phyloP scores from a whole-genome alignment of 75 land plant genomes.

The Chamaecyparis obtusa region DNA sequence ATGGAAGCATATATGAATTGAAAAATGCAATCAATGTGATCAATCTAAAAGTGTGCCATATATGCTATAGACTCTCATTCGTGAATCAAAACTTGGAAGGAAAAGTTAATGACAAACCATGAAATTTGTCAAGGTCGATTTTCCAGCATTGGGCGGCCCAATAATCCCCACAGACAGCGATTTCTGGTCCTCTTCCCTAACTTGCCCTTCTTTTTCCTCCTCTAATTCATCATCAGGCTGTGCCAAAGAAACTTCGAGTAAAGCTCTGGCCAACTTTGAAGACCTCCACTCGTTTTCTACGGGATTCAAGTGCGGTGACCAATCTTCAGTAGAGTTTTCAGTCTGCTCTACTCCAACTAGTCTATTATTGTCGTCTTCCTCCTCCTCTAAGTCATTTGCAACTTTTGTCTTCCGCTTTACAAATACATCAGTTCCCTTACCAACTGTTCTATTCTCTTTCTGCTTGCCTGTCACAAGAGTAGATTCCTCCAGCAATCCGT shows the following conservation, averaged over 20 bases:
- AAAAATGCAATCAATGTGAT: neutral
- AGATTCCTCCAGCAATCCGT: neutral
- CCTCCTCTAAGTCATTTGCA: neutral
- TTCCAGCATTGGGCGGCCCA: conserved; percentile 96
- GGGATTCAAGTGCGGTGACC: neutral
- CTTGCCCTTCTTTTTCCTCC: conserved; percentile 31
- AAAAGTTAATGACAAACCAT: conserved; percentile 48
- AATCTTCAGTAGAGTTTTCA: neutral
- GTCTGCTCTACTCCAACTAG: neutral
- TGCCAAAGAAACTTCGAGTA: conserved; percentile 53
- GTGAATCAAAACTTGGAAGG: neutral
- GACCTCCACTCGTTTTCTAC: conserved; percentile 31
- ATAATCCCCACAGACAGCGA: conserved; percentile 89
- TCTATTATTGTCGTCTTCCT: neutral
- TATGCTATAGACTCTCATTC: neutral
- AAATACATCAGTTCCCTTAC: neutral
- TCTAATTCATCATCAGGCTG: conserved; percentile 40
- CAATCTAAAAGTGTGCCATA: neutral
- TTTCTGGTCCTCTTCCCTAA: conserved; percentile 78
- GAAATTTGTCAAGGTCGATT: conserved; percentile 77
- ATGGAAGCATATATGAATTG: neutral
- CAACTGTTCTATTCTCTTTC: neutral
- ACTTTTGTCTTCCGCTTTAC: neutral
- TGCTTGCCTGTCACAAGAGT: neutral
- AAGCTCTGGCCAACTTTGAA: conserved; percentile 39